These are phyloP conservation scores for Colletotrichum sojae DNA, from an alignment of 2,329 filamentous ascomycete species.

Conservation along the genomic window DNA sequence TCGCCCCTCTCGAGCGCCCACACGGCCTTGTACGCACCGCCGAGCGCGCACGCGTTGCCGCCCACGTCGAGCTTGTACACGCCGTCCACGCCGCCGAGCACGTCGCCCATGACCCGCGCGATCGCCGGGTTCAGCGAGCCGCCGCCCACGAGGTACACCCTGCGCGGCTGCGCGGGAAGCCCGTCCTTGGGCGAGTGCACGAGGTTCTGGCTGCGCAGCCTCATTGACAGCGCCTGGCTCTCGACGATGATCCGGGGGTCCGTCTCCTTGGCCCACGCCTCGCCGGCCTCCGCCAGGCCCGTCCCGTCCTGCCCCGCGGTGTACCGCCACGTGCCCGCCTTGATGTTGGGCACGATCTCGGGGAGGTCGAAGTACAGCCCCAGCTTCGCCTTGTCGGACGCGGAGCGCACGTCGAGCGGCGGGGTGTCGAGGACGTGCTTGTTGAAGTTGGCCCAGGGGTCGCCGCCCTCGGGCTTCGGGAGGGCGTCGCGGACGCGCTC, in stretches of 20 bases:
- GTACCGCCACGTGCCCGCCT: constrained; percentile 89
- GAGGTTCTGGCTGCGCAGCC: constrained; percentile 84
- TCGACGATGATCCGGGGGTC: constrained; percentile 92
- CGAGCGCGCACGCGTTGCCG: constrained; percentile 93
- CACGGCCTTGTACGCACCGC: constrained; percentile 94
- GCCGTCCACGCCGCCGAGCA: constrained; percentile 89
- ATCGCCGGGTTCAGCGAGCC: constrained; percentile 93
- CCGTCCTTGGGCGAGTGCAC: constrained; percentile 68
- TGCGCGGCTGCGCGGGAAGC: constrained; percentile 86
- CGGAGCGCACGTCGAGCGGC: constrained; percentile 74
- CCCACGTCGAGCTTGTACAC: constrained; percentile 95
- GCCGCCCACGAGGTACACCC: constrained; percentile 95
- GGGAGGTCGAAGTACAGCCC: constrained; percentile 96
- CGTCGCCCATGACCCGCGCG: constrained; percentile 85
- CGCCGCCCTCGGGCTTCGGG: constrained; percentile 64
- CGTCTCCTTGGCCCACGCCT: constrained; percentile 68
- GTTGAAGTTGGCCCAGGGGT: constrained; percentile 88
- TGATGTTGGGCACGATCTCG: constrained; percentile 95
- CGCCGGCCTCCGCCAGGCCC: constrained; percentile 54
- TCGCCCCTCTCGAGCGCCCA: constrained; percentile 84
- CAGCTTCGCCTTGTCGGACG: constrained; percentile 77
- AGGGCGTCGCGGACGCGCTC: constrained; percentile 90
- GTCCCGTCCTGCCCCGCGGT: constrained; percentile 68
- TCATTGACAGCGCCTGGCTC: constrained; percentile 93
- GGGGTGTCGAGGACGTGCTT: constrained; percentile 76